Base-by-base conservation (phyloP, 164 flowering plant genomes). In the Saururus chinensis region DNA sequence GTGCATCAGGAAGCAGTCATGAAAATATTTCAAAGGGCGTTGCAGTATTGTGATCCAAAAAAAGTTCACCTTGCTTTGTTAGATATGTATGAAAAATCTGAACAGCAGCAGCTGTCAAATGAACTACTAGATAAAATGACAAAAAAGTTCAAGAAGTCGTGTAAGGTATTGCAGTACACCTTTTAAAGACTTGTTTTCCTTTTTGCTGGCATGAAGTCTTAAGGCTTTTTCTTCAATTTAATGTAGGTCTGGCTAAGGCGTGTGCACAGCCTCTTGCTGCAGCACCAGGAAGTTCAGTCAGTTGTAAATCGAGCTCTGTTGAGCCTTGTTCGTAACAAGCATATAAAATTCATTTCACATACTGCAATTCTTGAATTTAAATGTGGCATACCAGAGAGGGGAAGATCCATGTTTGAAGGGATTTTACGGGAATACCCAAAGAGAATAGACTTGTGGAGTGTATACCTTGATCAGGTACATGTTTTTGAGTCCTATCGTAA, bases 401-500 rank as follows among this genome's bases (percentile, higher is more conserved):
- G 87, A 14, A 71, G 97, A 60, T 75, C 96, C 30, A 62, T 88
- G 81, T 90, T 93, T 74, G 99, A 93, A 74, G 81, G 76, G 64
- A 78, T 93, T 57, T 67, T 93, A 62, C 72, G 83, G 60, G 92
- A 88, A 69, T 84, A 84, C 64, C 99, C 99, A 12, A 93, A 87
- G 72, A 84, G 92, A 71, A 85, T 83, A 21, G 99, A 93, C 71
- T 68, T 93, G 68, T 93, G 99, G 99, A 93, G 84, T 60, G 66
- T 87, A 51, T 93, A 93, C 67, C 77, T 93, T 48, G 97, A 93
- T 75, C 97, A 90, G 63, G 98, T 89, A 79, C 75, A 51, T 19
- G 12, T 49, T 30, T 25, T 30, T 6, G 6, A 10, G 9, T 9
- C 52, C 12, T 26, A 25, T 40, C 13, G 4, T 7, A 5, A 17